These are phyloP conservation scores for Scopulariopsis brevicaulis DNA, from an alignment of 2,329 filamentous ascomycete genomes.

Conservation along the genomic window DNA sequence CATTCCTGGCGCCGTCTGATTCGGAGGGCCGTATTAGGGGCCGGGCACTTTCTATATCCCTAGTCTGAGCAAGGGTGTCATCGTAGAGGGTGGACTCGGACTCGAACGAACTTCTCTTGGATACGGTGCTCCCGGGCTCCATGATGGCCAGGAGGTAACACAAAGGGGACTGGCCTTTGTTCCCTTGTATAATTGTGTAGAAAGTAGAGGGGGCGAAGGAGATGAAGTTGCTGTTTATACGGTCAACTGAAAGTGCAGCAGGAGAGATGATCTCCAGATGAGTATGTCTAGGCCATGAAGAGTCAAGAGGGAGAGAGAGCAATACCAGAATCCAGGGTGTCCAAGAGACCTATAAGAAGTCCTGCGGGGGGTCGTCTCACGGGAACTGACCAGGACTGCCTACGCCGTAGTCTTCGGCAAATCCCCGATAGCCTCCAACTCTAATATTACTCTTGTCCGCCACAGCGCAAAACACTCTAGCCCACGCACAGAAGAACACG, in stretches of 20 bases:
- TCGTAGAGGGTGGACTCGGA: slow-evolving; percentile 1
- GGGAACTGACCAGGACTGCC: not conserved
- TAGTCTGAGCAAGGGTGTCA: not conserved
- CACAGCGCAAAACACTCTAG: too few relatives aligned
- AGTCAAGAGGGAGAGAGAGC: not conserved
- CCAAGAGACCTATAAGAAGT: not conserved
- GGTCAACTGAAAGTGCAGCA: not conserved
- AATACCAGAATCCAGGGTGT: not conserved
- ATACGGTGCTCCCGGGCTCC: not conserved
- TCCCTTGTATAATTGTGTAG: not conserved
- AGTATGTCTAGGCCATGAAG: not conserved
- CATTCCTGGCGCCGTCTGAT: not conserved
- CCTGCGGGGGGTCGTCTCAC: not conserved
- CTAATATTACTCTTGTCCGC: not conserved
- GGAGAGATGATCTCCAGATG: not conserved
- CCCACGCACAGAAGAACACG: too few relatives aligned
- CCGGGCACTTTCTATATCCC: slow-evolving; percentile 2
- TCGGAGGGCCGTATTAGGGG: not conserved
- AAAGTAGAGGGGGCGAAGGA: not conserved
- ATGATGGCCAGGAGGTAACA: not conserved
- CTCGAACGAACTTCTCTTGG: slow-evolving; percentile 4
- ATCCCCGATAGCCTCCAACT: not conserved
- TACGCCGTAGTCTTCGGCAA: not conserved
- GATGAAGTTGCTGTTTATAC: not conserved
- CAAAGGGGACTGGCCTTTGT: not conserved